Conservation (phyloP, 1,139 yeast species). For the Blastobotrys buckinghamii region DNA sequence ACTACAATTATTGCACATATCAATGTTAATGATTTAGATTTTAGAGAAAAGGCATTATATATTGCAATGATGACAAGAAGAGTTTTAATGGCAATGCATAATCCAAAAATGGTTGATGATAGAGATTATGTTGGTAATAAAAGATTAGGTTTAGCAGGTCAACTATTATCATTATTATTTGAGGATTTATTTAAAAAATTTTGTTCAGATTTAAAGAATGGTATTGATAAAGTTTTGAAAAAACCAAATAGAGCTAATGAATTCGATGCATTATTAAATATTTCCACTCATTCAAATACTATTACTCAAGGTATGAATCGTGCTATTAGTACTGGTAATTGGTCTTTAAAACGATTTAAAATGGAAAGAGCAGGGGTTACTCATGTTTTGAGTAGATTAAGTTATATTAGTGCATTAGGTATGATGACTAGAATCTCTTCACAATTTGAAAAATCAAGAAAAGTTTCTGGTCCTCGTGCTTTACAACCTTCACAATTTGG, state of each 20-base stretch:
- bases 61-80: slow-evolving; percentile 96
- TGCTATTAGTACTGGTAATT: slow-evolving; percentile 96
- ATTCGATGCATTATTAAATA: slow-evolving; percentile 85
- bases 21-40: slow-evolving; percentile 78
- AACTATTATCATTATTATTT: slow-evolving; percentile 85
- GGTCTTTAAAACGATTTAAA: slow-evolving; percentile 98
- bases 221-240: slow-evolving; percentile 86
- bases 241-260: slow-evolving; percentile 94
- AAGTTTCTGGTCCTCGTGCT: slow-evolving; percentile 98
- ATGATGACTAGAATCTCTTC: slow-evolving; percentile 99
- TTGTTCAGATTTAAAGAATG: slow-evolving; percentile 88
- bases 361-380: slow-evolving; percentile 99
- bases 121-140: slow-evolving; percentile 98
- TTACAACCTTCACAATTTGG: slow-evolving; percentile 98
- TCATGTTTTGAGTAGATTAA: slow-evolving; percentile 83
- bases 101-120: slow-evolving; percentile 94
- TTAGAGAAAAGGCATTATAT: slow-evolving; percentile 89
- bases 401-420: slow-evolving; percentile 92
- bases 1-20: slow-evolving; percentile 95
- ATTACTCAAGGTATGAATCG: slow-evolving; percentile 92
- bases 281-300: slow-evolving; percentile 84
- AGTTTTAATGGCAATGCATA: slow-evolving; percentile 91
- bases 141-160: slow-evolving; percentile 95
- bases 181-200: slow-evolving; percentile 97
- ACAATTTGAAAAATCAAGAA: slow-evolving; percentile 95